phyloP scores from a whole-genome alignment of 495 filamentous ascomycete species.

The Podospora conica region DNA sequence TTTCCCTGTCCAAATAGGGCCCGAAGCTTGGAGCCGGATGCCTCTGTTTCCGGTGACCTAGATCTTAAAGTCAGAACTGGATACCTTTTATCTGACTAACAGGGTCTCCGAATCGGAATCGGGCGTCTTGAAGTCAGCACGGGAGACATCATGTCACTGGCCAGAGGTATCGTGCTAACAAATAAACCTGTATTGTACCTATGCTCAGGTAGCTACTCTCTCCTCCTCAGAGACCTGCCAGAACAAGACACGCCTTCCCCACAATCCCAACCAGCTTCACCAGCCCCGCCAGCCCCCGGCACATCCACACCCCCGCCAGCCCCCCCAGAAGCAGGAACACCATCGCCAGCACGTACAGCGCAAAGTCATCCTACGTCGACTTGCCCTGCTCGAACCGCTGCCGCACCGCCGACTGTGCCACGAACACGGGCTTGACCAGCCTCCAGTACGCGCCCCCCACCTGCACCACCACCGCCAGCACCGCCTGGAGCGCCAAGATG shows the following conservation, averaged over 20 bases:
- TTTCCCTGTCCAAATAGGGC: no score
- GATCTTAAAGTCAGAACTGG: no score
- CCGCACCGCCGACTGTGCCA: slow-evolving; percentile 22
- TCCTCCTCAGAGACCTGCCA: slow-evolving; percentile 18
- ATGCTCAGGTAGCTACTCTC: not conserved
- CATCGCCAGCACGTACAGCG: slow-evolving; percentile 18
- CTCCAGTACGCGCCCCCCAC: slow-evolving; percentile 24
- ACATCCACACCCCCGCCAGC: slow-evolving; percentile 13
- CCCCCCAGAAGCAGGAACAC: slow-evolving; percentile 17
- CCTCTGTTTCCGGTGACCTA: no score
- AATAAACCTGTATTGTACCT: not conserved
- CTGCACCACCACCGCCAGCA: slow-evolving; percentile 7
- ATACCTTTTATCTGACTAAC: no score
- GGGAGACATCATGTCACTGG: not conserved
- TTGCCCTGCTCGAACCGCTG: slow-evolving; percentile 12
- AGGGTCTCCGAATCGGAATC: no score
- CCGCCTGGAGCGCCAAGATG: not conserved
- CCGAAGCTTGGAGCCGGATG: no score
- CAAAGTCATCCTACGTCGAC: slow-evolving; percentile 21
- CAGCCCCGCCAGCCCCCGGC: slow-evolving; percentile 15
- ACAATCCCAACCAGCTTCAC: slow-evolving; percentile 7
- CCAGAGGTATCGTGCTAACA: no score
- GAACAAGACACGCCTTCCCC: slow-evolving; percentile 8
- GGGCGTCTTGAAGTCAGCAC: no score
- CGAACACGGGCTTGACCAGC: slow-evolving; percentile 26